Base-by-base conservation (phyloP, 352 stramenopile genomes). In the Phytophthora gonapodyides region DNA sequence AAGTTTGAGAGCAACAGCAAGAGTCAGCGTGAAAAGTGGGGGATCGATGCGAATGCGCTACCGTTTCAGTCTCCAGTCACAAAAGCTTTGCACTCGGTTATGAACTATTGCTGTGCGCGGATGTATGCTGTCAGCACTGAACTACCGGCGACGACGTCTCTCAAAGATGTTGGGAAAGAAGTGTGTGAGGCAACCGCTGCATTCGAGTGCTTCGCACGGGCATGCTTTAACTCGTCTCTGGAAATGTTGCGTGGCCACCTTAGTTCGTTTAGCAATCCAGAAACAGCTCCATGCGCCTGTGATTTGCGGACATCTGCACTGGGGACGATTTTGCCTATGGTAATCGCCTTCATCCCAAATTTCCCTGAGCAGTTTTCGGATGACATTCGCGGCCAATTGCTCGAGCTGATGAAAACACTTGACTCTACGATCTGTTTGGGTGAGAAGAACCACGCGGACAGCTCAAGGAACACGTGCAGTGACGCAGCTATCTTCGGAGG, bases 91-190 rank as follows among this genome's bases (percentile, higher is more conserved):
- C 76, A 82, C 37, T 76, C 53, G 9, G 38, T 82, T 31, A 66
- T 82, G 69, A 84, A 84, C 35, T 77, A 79, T 61, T 82, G 63
- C 38, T 73, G 69, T 45, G 59, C 75, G 5, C 63, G 71, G 30
- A 55, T 84, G 31, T 76, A 82, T 53, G 71, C 58, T 55, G 33
- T 47, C 13, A 73, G 40, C 31, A 17, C 56, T 16, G 66, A 79
- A 5, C 53, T 64, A 31, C 50, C 69, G 5, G 48, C 57, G 11
- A 67, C 66, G 31, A 47, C 50, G 17, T 41, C 67, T 27, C n/a
- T 70, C 7, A 64, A 57, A 34, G 50, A 63, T 16, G 13, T 44
- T 17, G 54, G 57, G 38, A 21, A 67, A 53, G 54, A 74, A 42
- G 50, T 67, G 34, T 16, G 61, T 7, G 50, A 56, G 42, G 47